Base-by-base conservation (phyloP, 2,329 filamentous ascomycete species). In the Cladosporium sp. region DNA sequence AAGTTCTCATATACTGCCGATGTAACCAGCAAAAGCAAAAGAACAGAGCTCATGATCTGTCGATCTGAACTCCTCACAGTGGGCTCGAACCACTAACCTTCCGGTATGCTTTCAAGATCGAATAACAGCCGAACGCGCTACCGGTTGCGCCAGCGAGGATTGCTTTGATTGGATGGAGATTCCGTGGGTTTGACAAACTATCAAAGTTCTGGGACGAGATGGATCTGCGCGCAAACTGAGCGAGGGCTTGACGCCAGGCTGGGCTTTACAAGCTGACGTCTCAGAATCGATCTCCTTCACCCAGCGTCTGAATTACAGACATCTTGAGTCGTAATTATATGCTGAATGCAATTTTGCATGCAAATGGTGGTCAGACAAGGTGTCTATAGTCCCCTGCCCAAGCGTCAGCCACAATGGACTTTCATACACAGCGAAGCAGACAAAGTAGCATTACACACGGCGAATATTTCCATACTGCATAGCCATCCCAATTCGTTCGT, bases 401-500 rank as follows among this genome's bases (percentile, higher is more conserved):
- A 46, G 18, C 10, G n/a, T 21, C 1, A 46, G n/a, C 40, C 40
- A 46, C 18, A 10, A 1, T 10, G 7, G n/a, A 21, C 10, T 5
- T n/a, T 21, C n/a, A n/a, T 46, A n/a, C n/a, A 46, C 11, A 21
- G 10, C 18, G n/a, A 12, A 46, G 40, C n/a, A 11, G 8, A 21
- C 40, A 5, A 2, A 21, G 5, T n/a, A 46, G 18, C n/a, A 12
- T 8, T 21, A 21, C n/a, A 21, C 2, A 46, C 4, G n/a, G 2
- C n/a, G 1, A 11, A 4, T 0, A 21, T 8, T 21, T 11, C 8
- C 21, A 0, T 7, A 5, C 10, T 21, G 7, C n/a, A 46, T 3
- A 46, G 1, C 0, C 7, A 1, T 21, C n/a, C 0, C 1, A 5
- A 3, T 1, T 11, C 1, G 7, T 21, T 4, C 11, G 40, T 1